Evolutionary conservation across 805 yeast species (phyloP), one percentile per base, ranked within the genome.

Genomic region (Kluyveromyces siamensis): DNA sequence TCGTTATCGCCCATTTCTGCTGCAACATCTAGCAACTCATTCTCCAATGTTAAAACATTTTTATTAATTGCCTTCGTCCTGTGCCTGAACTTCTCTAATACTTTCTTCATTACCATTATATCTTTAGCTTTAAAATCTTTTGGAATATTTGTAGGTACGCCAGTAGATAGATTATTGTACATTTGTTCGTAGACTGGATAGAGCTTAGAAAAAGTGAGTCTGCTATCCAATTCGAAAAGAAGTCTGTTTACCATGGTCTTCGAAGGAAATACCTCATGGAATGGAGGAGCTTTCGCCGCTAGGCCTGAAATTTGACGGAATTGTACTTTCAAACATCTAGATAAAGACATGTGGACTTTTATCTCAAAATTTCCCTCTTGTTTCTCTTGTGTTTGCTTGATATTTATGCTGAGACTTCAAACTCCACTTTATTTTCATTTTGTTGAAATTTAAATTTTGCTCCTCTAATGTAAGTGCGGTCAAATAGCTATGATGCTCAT

Each of bases 1-100:
- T 88, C 87, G 53, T 80, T 77, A 57, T 84, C 80, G 0, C 96
- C 96, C 58, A 79, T 58, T 57, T 86, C 95, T 0, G 96, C 96
- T 13, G 96, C 87, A 46, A 75, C 75, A 51, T 88, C 95, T n/a
- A 89, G 75, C 18, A 90, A 63, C 53, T 79, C 81, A 53, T 81
- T 78, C 60, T 89, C 96, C 36, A 87, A 67, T 13, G 69, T 76
- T 6, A 84, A 68, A 18, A 84, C 66, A 51, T 80, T 69, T 46
- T 61, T 74, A 55, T 84, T 81, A 2, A 77, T 71, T 0, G 83
- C 71, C 50, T 82, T 81, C 1, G 90, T 79, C 35, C 76, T 73
- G 6, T 67, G 70, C 40, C 96, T 65, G 46, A 84, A 71, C 46
- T 77, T 79, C 43, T 79, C 81, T 27, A 89, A 66, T 0, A 85